These are phyloP conservation scores for Agastache rugosa DNA, from an alignment of 257 asterid species.

Conservation along the genomic window DNA sequence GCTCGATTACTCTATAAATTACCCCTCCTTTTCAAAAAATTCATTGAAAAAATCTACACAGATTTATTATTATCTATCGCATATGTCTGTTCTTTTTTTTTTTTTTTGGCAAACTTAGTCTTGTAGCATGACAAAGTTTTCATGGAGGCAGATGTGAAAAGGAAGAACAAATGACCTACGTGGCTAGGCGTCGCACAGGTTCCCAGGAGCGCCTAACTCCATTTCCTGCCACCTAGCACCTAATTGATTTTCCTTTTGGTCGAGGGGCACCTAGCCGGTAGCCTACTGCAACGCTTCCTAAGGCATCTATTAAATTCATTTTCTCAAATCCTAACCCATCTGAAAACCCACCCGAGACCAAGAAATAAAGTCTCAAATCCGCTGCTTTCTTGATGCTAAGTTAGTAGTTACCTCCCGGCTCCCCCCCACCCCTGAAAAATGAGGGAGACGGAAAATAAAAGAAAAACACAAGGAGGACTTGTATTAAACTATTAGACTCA, in stretches of 20 bases:
- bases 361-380: slow-evolving; percentile 12
- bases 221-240: background rate
- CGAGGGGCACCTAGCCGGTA: background rate
- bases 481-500: background rate
- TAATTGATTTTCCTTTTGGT: background rate
- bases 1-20: too few relatives aligned
- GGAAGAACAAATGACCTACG: too few relatives aligned
- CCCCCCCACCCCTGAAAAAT: too few relatives aligned
- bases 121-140: too few relatives aligned
- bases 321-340: slow-evolving; percentile 11
- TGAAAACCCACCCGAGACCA: background rate
- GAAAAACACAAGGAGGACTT: background rate
- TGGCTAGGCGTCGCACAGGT: too few relatives aligned
- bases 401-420: background rate
- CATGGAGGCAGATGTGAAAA: too few relatives aligned
- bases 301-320: background rate
- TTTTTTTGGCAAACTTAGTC: too few relatives aligned
- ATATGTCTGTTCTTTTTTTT: too few relatives aligned
- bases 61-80: too few relatives aligned
- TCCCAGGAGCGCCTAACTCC: background rate
- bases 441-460: too few relatives aligned
- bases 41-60: too few relatives aligned
- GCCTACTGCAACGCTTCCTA: background rate
- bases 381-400: background rate
- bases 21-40: too few relatives aligned